These are phyloP conservation scores for Aristolochia californica DNA, from an alignment of 164 flowering plant species.

Conservation along the genomic window DNA sequence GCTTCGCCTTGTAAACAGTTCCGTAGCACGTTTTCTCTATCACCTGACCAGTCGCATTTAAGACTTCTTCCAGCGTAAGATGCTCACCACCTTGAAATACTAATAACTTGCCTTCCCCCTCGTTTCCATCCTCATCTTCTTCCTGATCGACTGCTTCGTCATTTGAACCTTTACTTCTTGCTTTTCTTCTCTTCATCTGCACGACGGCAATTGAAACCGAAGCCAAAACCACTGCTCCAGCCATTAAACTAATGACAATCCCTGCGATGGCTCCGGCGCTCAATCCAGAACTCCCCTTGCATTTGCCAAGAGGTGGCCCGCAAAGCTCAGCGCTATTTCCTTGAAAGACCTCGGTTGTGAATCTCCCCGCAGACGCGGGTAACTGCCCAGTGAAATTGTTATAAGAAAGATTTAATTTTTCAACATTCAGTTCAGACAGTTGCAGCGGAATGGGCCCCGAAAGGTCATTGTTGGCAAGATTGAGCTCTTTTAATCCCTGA, in stretches of 20 bases:
- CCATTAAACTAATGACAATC: slow-evolving; percentile 80
- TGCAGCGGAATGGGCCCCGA: slow-evolving; percentile 52
- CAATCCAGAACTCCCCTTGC: slow-evolving; percentile 47
- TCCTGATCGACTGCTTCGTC: slow-evolving; percentile 54
- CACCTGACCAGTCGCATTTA: slow-evolving; percentile 98
- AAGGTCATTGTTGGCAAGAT: slow-evolving; percentile 57
- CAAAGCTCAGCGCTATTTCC: slow-evolving; percentile 69
- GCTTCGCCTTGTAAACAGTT: slow-evolving; percentile 91
- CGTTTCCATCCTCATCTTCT: slow-evolving; percentile 35
- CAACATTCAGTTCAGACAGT: slow-evolving; percentile 37
- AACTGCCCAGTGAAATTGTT: slow-evolving; percentile 78
- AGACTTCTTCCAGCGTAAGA: slow-evolving; percentile 82
- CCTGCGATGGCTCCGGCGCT: slow-evolving; percentile 89
- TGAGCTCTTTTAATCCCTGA: slow-evolving; percentile 51
- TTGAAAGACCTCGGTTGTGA: slow-evolving; percentile 50
- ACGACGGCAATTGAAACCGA: slow-evolving; percentile 73
- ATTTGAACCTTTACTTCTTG: slow-evolving; percentile 30
- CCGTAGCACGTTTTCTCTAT: slow-evolving; percentile 95
- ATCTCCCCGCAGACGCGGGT: slow-evolving; percentile 46
- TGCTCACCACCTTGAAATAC: slow-evolving; percentile 94
- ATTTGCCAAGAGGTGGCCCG: slow-evolving; percentile 57
- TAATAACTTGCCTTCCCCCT: slow-evolving; percentile 65
- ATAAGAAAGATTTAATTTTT: slow-evolving; percentile 69
- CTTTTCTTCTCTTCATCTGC: slow-evolving; percentile 67
- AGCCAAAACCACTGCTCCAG: slow-evolving; percentile 68